These are phyloP conservation scores for Venturia nashicola DNA, from an alignment of 2,329 filamentous ascomycete genomes.

Conservation along the genomic window DNA sequence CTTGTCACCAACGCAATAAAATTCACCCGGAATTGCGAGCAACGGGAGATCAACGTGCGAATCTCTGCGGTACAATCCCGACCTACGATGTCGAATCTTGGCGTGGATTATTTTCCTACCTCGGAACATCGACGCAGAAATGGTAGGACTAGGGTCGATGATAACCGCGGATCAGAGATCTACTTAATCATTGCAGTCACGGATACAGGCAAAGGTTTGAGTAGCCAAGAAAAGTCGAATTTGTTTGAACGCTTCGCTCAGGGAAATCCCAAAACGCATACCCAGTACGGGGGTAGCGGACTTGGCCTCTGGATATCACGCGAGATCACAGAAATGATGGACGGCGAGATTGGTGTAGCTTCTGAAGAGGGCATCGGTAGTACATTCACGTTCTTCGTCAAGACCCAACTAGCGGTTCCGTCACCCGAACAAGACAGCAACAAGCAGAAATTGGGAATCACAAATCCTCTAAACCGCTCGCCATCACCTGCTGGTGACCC, in stretches of 20 bases:
- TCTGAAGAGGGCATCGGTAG: conserved; percentile 47
- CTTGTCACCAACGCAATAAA: conserved; percentile 9
- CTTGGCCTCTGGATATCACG: conserved; percentile 54
- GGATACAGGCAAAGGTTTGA: conserved; percentile 54
- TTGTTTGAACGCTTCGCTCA: conserved; percentile 61
- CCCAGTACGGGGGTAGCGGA: background rate
- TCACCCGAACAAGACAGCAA: background rate
- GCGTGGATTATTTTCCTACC: background rate
- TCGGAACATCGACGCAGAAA: background rate
- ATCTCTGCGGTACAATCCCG: background rate
- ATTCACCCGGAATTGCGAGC: conserved; percentile 1
- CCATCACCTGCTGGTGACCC: background rate
- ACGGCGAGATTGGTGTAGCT: conserved; percentile 56
- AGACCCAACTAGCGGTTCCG: conserved; percentile 15
- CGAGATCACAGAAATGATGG: conserved; percentile 55
- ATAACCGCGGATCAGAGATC: conserved; percentile 13
- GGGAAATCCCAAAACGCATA: conserved; percentile 50
- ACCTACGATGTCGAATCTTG: background rate
- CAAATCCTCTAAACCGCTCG: background rate
- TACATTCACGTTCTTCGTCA: conserved; percentile 56
- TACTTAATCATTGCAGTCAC: conserved; percentile 51
- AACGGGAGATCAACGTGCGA: background rate
- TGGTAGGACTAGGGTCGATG: background rate
- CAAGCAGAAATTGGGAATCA: background rate
- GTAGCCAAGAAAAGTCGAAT: conserved; percentile 39